phyloP scores from a whole-genome alignment of 2,329 filamentous ascomycete genomes.

The Claviceps africana region DNA sequence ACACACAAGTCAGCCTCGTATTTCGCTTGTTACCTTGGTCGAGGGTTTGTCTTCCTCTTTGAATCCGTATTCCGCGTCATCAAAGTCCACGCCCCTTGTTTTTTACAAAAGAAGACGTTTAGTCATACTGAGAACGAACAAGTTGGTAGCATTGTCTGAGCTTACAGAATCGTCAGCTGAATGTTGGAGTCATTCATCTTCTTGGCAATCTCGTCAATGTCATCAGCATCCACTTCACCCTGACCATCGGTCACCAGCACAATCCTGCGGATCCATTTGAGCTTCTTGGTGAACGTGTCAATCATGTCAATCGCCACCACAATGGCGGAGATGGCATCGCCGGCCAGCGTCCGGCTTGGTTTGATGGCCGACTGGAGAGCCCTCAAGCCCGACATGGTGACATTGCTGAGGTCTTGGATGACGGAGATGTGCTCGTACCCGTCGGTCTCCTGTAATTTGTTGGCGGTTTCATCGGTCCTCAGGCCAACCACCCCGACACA shows the following conservation, averaged over 20 bases:
- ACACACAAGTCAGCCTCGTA: not conserved
- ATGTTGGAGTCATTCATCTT: slow-evolving; percentile 68
- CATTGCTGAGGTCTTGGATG: slow-evolving; percentile 50
- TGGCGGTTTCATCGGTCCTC: slow-evolving; percentile 62
- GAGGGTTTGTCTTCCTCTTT: slow-evolving; percentile 77
- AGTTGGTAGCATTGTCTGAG: slow-evolving; percentile 9
- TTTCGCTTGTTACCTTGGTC: slow-evolving; percentile 42
- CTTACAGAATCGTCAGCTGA: slow-evolving; percentile 64
- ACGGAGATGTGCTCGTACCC: slow-evolving; percentile 74
- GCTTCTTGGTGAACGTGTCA: slow-evolving; percentile 58
- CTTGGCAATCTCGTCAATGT: slow-evolving; percentile 51
- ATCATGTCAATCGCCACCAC: slow-evolving; percentile 84
- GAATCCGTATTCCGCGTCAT: slow-evolving; percentile 76
- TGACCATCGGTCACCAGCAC: slow-evolving; percentile 74
- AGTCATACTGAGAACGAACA: not conserved
- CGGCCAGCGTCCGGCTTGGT: slow-evolving; percentile 51
- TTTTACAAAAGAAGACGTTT: not conserved
- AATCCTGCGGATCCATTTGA: slow-evolving; percentile 70
- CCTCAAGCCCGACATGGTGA: slow-evolving; percentile 55
- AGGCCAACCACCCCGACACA: slow-evolving; percentile 70
- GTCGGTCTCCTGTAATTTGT: slow-evolving; percentile 52
- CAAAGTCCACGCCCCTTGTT: slow-evolving; percentile 74
- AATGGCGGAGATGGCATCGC: slow-evolving; percentile 79
- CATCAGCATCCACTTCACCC: slow-evolving; percentile 58
- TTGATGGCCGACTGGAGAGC: slow-evolving; percentile 48